These are phyloP conservation scores for Metschnikowia lunata DNA, from an alignment of 805 yeast genomes.

Conservation along the genomic window DNA sequence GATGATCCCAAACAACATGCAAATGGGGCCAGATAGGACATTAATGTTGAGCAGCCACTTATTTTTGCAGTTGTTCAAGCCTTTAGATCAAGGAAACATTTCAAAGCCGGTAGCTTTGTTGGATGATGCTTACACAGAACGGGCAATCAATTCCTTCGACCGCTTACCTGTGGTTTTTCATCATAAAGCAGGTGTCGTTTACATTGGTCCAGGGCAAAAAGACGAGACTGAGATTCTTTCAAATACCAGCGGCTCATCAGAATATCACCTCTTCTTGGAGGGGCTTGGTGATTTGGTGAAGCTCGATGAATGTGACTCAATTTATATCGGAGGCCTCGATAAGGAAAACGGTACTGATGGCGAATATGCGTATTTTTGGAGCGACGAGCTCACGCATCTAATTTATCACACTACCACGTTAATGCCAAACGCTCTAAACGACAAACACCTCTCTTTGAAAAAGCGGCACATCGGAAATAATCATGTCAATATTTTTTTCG, in stretches of 20 bases:
- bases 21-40: slow-evolving; percentile 12
- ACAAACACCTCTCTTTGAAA: slow-evolving; percentile 48
- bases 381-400: slow-evolving; percentile 64
- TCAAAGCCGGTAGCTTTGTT: slow-evolving; percentile 48
- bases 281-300: slow-evolving; percentile 58
- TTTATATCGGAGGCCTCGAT: slow-evolving; percentile 76
- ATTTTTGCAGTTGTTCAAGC: slow-evolving; percentile 48
- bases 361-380: slow-evolving; percentile 67
- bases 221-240: slow-evolving; percentile 60
- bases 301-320: slow-evolving; percentile 46
- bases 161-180: slow-evolving; percentile 73
- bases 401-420: slow-evolving; percentile 77
- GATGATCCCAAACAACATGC: slow-evolving; percentile 5
- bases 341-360: slow-evolving; percentile 70
- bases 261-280: slow-evolving; percentile 56
- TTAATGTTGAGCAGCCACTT: slow-evolving; percentile 36
- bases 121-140: slow-evolving; percentile 42
- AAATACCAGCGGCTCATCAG: slow-evolving; percentile 60
- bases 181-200: slow-evolving; percentile 74
- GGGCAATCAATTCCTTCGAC: slow-evolving; percentile 60
- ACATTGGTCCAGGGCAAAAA: slow-evolving; percentile 64
- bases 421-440: slow-evolving; percentile 58
- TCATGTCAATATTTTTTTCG: slow-evolving; percentile 74
- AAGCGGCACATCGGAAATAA: slow-evolving; percentile 86
- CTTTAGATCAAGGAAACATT: slow-evolving; percentile 29